Conservation (phyloP, 164 flowering plant species). For the Vitis vinifera region DNA sequence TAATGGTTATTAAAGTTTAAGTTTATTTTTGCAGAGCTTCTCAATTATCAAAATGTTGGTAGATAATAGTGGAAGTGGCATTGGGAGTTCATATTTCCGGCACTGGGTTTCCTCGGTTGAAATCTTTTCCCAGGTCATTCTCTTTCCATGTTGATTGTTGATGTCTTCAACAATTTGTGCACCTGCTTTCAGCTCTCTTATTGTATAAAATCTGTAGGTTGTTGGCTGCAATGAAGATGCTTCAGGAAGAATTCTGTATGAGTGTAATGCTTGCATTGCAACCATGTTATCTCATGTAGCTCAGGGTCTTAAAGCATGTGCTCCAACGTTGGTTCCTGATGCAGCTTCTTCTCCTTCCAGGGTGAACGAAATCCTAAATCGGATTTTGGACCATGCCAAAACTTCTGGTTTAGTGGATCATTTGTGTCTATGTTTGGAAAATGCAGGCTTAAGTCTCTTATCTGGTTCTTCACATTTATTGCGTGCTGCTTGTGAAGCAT, state of each 20-base stretch:
- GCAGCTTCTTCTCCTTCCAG: conserved; percentile 27
- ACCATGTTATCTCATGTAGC: conserved; percentile 52
- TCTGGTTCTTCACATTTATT: conserved; percentile 72
- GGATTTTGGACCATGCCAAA: conserved; percentile 67
- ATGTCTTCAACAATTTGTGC: not conserved
- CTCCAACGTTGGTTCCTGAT: conserved; percentile 23
- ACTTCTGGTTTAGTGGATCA: conserved; percentile 60
- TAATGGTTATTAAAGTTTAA: not conserved
- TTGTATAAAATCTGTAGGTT: conserved; percentile 44
- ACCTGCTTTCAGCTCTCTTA: conserved; percentile 12
- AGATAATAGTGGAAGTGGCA: conserved; percentile 44
- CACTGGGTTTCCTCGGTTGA: conserved; percentile 74
- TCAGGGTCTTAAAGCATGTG: conserved; percentile 47
- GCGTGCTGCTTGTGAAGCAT: conserved; percentile 85
- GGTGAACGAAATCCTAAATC: conserved; percentile 39
- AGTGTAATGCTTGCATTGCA: conserved; percentile 70
- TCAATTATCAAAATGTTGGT: conserved; percentile 57
- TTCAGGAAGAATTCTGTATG: conserved; percentile 65
- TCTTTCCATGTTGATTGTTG: conserved; percentile 6
- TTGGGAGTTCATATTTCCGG: conserved; percentile 47
- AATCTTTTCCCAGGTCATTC: conserved; percentile 68
- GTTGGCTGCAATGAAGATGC: conserved; percentile 49
- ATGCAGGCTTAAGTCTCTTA: conserved; percentile 69
- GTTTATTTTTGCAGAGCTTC: conserved; percentile 56
- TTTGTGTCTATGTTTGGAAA: conserved; percentile 57